These are phyloP conservation scores for Cladobotryum protrusum DNA, from an alignment of 2,329 filamentous ascomycete species.

Conservation along the genomic window DNA sequence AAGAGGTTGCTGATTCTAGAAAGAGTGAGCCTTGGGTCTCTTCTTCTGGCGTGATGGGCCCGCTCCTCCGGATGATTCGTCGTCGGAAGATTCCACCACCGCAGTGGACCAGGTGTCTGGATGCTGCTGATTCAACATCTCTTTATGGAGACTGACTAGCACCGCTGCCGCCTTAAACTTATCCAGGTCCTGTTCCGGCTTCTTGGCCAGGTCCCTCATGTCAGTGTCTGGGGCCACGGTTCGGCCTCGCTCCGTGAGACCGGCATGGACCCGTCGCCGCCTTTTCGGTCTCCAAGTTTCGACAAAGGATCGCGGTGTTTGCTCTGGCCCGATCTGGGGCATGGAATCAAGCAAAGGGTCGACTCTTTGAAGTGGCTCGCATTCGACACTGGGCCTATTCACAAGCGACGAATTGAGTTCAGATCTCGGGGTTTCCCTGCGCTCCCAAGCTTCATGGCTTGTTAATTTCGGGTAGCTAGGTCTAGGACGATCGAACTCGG, in stretches of 20 bases:
- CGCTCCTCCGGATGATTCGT: neutral
- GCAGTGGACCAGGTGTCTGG: neutral
- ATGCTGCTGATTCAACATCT: neutral
- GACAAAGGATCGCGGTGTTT: neutral
- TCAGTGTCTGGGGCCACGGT: neutral
- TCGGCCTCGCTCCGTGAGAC: neutral
- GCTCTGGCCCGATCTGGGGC: neutral
- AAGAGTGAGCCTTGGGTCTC: conserved; percentile 7
- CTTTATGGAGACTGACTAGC: conserved; percentile 12
- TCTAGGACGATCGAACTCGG: neutral
- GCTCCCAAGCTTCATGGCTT: neutral
- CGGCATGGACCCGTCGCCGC: neutral
- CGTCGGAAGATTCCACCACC: neutral
- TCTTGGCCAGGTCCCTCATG: neutral
- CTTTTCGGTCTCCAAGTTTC: conserved; percentile 6
- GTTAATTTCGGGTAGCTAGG: neutral
- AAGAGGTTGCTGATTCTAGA: neutral
- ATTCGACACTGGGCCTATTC: neutral
- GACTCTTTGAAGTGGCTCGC: neutral
- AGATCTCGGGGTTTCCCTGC: neutral
- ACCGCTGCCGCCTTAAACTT: conserved; percentile 10
- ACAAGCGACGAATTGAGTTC: neutral
- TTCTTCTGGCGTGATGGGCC: conserved; percentile 3
- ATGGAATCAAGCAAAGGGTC: neutral
- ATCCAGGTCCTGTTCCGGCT: conserved; percentile 2